Base-by-base conservation (phyloP, 768 basidiomycete genomes). In the Mycena chlorophos region DNA sequence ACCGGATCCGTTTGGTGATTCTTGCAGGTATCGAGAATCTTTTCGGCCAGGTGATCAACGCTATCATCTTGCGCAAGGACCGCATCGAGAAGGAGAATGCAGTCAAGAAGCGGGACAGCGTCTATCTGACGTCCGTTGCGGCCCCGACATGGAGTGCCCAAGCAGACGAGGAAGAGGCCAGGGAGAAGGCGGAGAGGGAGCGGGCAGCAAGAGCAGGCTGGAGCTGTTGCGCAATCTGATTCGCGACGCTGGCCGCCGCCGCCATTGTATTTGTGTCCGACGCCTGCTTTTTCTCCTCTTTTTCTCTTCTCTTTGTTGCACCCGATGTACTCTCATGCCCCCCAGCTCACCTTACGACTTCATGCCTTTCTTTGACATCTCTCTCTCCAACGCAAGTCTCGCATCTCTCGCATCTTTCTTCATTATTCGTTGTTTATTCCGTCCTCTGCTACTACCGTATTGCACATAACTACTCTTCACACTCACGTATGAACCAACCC, bases 21-120 rank as follows among this genome's bases (percentile, higher is more conserved):
- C n/a, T n/a, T n/a, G 19, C 54, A 94, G 94, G 94, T 52, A 88
- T 97, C 56, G 80, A 87, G 69, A 73, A 79, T 47, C 78, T 96
- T 37, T 96, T 97, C 64, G 82, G 86, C 62, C 80, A 85, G 60
- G 79, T 97, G 61, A 90, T 94, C 37, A 75, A 80, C 50, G 82
- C 88, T 28, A 92, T 97, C 67, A 90, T 96, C 55, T 70, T 79
- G 61, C 81, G 82, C 64, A 89, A 88, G 69, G 89, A 90, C 65
- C 72, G 74, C 48, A 93, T 95, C 63, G 91, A 94, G 70, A 77
- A 75, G 61, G 90, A 94, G 67, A 89, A 92, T 64, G 85, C 88
- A 62, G 68, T 87, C 54, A 84, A 87, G 72, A 87, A 86, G 67
- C 83, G 90, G 51, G 88, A 94, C 67, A 94, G 91, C 69, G 87